Evolutionary conservation across 116 monocot species (phyloP).

Genomic region (Trichopus zeylanicus): DNA sequence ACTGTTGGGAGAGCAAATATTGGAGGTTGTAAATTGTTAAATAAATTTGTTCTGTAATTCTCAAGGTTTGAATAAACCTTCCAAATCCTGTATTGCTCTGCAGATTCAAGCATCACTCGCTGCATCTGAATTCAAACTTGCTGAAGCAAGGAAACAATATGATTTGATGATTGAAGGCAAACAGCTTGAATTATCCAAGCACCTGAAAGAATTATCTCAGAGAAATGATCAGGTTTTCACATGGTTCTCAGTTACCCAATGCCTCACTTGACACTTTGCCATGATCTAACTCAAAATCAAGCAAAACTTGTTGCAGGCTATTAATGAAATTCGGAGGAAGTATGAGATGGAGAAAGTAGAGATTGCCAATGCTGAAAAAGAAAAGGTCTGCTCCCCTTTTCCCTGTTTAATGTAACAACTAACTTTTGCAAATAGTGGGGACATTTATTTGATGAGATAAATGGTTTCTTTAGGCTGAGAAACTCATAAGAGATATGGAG

Average conservation of each 20-base stretch:
- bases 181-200: constrained; percentile 79
- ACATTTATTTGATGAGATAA: neutral
- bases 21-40: constrained; percentile 36
- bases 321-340: constrained; percentile 89
- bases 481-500: constrained; percentile 71
- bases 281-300: neutral
- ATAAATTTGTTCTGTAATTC: neutral
- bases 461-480: constrained; percentile 48
- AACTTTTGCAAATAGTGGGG: neutral
- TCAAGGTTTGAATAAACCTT: neutral
- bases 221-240: constrained; percentile 83
- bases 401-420: too few species aligned
- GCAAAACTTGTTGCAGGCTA: constrained; percentile 53
- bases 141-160: constrained; percentile 70
- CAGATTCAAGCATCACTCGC: constrained; percentile 65
- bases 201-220: constrained; percentile 86
- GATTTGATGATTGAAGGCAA: constrained; percentile 89
- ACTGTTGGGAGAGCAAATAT: constrained; percentile 62
- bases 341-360: constrained; percentile 83
- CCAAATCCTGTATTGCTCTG: constrained; percentile 4
- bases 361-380: constrained; percentile 60
- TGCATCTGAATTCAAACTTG: constrained; percentile 57
- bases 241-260: constrained; percentile 1
- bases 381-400: constrained; percentile 49
- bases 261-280: neutral